These are phyloP conservation scores for Luzula sylvatica DNA, from an alignment of 176 grass and related monocot species.

Conservation along the genomic window DNA sequence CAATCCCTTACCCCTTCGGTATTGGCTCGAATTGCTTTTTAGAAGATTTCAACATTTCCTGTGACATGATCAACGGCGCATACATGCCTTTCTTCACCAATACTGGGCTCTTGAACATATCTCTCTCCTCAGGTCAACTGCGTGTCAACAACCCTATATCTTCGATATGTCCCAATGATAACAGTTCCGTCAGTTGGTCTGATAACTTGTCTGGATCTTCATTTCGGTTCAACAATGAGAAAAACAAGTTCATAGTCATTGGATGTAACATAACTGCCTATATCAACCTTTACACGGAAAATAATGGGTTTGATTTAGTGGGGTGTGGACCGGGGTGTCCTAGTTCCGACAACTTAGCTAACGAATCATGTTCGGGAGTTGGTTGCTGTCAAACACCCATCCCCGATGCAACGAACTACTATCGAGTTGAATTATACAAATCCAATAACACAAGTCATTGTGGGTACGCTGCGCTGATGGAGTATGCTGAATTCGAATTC, in stretches of 20 bases:
- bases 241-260: not conserved
- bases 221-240: not conserved
- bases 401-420: no score
- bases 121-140: not conserved
- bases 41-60: not conserved
- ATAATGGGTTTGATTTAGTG: not conserved
- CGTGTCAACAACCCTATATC: not conserved
- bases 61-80: not conserved
- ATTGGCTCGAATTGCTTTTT: not conserved
- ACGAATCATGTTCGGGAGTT: no score
- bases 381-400: no score
- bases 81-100: not conserved
- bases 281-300: not conserved
- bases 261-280: constrained; percentile 9
- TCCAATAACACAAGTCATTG: no score
- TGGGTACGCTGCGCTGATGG: no score
- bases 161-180: not conserved
- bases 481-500: no score
- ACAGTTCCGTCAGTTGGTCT: not conserved
- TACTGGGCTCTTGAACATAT: not conserved
- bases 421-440: no score
- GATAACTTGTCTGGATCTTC: not conserved
- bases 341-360: no score
- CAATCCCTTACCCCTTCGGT: not conserved
- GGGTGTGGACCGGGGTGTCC: no score